Conservation (phyloP, 345 rosid genomes). For the Excoecaria agallocha region DNA sequence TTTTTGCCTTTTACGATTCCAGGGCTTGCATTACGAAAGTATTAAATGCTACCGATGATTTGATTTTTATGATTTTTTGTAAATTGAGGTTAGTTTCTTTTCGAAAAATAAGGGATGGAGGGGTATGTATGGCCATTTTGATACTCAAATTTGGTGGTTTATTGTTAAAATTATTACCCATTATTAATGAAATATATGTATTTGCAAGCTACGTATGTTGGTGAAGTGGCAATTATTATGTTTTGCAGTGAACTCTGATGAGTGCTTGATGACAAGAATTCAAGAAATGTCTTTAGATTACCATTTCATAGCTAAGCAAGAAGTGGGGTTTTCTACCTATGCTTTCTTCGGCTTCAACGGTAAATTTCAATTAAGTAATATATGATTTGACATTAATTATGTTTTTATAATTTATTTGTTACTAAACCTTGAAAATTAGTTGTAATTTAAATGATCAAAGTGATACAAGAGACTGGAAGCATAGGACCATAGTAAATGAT, state of each 20-base stretch:
- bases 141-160: too few species aligned
- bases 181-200: background rate
- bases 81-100: too few species aligned
- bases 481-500: conserved; percentile 94
- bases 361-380: conserved; percentile 16
- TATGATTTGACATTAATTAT: too few species aligned
- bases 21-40: too few species aligned
- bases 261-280: conserved; percentile 97
- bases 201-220: conserved; percentile 28
- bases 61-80: too few species aligned
- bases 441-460: background rate
- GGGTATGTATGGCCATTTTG: too few species aligned
- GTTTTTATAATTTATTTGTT: too few species aligned
- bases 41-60: too few species aligned
- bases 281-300: conserved; percentile 98
- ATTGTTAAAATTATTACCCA: background rate
- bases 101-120: too few species aligned
- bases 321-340: conserved; percentile 90
- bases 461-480: conserved; percentile 90
- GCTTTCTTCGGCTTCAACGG: conserved; percentile 98
- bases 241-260: conserved; percentile 77
- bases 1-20: too few species aligned
- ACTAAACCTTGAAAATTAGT: background rate
- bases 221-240: conserved; percentile 14
- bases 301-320: conserved; percentile 93